Evolutionary conservation across 805 yeast genomes (phyloP).

Genomic region (Scheffersomyces coipomensis): DNA sequence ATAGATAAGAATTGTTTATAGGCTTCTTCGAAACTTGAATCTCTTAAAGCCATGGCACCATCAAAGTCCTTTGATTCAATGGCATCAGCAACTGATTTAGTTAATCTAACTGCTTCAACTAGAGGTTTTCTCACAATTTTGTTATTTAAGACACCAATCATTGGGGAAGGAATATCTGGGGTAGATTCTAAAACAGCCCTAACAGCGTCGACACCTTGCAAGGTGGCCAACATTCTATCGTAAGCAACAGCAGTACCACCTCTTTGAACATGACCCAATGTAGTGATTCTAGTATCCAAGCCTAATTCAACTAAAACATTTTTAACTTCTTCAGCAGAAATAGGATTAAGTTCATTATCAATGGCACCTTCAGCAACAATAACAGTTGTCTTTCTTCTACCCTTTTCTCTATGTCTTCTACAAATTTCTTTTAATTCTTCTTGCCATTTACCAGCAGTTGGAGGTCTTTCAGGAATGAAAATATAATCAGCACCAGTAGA

Average conservation of each 20-base stretch:
- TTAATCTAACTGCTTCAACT: conserved; percentile 69
- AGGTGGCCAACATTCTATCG: conserved; percentile 69
- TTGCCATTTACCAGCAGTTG: conserved; percentile 61
- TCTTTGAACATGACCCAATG: conserved; percentile 78
- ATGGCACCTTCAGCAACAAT: conserved; percentile 87
- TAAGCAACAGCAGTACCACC: conserved; percentile 81
- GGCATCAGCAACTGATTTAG: conserved; percentile 71
- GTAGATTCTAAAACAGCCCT: conserved; percentile 67
- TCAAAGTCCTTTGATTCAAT: conserved; percentile 65
- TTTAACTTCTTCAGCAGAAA: conserved; percentile 63
- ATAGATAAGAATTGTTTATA: conserved; percentile 62
- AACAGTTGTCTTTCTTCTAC: conserved; percentile 76
- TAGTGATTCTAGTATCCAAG: conserved; percentile 74
- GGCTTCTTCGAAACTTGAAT: conserved; percentile 66
- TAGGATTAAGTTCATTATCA: conserved; percentile 63
- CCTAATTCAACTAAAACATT: conserved; percentile 66
- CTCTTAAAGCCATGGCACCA: conserved; percentile 69
- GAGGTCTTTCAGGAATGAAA: conserved; percentile 78
- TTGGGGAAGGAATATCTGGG: conserved; percentile 74
- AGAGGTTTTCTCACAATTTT: conserved; percentile 66
- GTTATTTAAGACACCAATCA: conserved; percentile 73
- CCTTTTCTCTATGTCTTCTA: conserved; percentile 62
- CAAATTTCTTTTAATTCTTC: conserved; percentile 65
- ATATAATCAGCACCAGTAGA: conserved; percentile 80
- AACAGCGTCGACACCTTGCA: conserved; percentile 83